phyloP scores from a whole-genome alignment of 345 rosid species.

The Aurinia saxatilis region DNA sequence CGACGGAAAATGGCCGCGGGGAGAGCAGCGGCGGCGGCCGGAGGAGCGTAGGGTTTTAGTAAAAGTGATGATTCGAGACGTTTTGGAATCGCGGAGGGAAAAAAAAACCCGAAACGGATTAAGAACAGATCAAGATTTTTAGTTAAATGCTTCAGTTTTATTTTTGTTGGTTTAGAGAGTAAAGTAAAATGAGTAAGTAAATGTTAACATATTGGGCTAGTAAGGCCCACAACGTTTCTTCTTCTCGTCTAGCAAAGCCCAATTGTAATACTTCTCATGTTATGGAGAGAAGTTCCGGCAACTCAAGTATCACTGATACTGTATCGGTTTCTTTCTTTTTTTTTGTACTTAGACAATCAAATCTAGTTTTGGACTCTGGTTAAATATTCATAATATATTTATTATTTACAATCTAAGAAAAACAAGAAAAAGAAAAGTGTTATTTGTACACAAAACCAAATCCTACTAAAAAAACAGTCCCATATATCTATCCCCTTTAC shows the following conservation, averaged over 20 bases:
- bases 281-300: too few relatives aligned
- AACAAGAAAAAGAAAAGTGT: background rate
- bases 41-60: conserved; percentile 28
- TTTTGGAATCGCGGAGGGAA: conserved; percentile 16
- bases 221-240: background rate
- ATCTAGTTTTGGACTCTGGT: background rate
- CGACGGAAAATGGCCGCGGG: conserved; percentile 4
- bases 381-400: background rate
- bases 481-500: background rate
- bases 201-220: background rate
- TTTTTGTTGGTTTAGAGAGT: background rate
- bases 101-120: conserved; percentile 8
- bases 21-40: conserved; percentile 24
- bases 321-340: too few relatives aligned
- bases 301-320: too few relatives aligned
- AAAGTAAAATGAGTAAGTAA: background rate
- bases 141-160: background rate
- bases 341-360: too few relatives aligned
- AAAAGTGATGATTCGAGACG: background rate
- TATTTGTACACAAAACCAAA: background rate
- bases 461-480: background rate
- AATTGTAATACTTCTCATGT: background rate
- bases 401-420: conserved; percentile 1
- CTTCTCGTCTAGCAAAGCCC: background rate
- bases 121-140: too few relatives aligned